Evolutionary conservation across 306 rosid species (phyloP), one percentile per base, ranked within the genome.

Genomic region (Hippophae gyantsensis): DNA sequence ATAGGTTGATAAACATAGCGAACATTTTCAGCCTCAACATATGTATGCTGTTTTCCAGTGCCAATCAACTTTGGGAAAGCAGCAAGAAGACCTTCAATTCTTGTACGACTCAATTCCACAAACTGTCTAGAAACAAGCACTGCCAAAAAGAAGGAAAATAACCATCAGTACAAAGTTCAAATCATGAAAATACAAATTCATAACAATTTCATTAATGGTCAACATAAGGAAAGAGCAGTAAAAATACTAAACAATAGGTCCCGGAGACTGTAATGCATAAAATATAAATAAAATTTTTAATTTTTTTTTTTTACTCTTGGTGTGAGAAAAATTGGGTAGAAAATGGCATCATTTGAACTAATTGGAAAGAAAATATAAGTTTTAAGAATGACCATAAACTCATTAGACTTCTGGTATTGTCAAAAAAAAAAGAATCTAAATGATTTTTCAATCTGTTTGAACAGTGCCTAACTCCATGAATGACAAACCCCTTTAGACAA

Each of bases 1-100:
- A 92, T 92, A 51, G 99, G 99, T 79, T 92, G 99, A 77, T 84
- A 92, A 75, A 92, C 95, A 68, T 92, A 92, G 62, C 97, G 99
- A 57, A 88, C 95, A 70, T 88, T 92, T 67, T 92, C 99, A 2
- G 99, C 88, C 82, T 92, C 99, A 43, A 92, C 80, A 68, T 85
- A 88, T 13, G 99, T 88, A 66, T 92, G 99, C 38, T 92, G 99
- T 68, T 92, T 88, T 56, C 99, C 99, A 10, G 90, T 82, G 72
- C 99, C 97, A 9, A 92, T 79, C 83, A 92, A 72, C 85, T 92
- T 92, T 41, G 99, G 99, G 72, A 88, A 92, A 46, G 99, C 96
- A 1, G 96, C 95, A 68, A 92, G 90, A 69, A 92, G 99, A 49
- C 99, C 97, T 72, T 92, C 99, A 54, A 92, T 88, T 80, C 99